These are phyloP conservation scores for Trichoderma koningii DNA, from an alignment of 2,329 filamentous ascomycete species.

Conservation along the genomic window DNA sequence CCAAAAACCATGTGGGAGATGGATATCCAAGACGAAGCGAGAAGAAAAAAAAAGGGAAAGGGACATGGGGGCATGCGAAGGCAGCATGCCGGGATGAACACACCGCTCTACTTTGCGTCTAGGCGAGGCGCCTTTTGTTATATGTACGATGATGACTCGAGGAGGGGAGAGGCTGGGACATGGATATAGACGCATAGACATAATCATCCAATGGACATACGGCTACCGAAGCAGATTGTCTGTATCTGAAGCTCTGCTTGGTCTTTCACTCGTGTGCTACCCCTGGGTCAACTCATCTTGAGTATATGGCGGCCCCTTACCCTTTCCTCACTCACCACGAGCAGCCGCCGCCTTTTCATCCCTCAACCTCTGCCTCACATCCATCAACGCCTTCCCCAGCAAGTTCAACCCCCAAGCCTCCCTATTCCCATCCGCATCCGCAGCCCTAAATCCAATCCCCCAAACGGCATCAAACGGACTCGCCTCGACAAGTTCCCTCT, in stretches of 20 bases:
- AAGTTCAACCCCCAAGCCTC: conserved; percentile 64
- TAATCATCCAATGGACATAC: conserved; percentile 25
- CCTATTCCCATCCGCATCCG: conserved; percentile 50
- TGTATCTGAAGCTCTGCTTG: not conserved
- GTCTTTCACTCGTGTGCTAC: not conserved
- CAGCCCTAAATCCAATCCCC: conserved; percentile 63
- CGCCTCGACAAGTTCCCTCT: conserved; percentile 63
- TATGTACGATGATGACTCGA: conserved; percentile 25
- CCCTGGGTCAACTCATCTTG: too few species aligned
- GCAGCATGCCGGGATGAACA: conserved; percentile 34
- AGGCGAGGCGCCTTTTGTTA: conserved; percentile 11
- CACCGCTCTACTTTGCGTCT: conserved; percentile 40
- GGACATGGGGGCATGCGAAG: conserved; percentile 32
- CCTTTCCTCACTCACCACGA: conserved; percentile 39
- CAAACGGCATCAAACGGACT: conserved; percentile 63
- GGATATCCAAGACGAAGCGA: conserved; percentile 23
- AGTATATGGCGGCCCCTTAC: not conserved
- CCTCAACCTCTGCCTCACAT: conserved; percentile 55
- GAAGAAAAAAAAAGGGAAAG: conserved; percentile 12
- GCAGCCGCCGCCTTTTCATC: not conserved
- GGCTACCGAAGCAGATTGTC: not conserved
- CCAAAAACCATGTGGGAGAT: conserved; percentile 34
- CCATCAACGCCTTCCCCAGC: conserved; percentile 63
- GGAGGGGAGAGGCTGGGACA: conserved; percentile 7
- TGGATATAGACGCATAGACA: conserved; percentile 32